These are phyloP conservation scores for Trifolium repens DNA, from an alignment of 306 rosid genomes.

Conservation along the genomic window DNA sequence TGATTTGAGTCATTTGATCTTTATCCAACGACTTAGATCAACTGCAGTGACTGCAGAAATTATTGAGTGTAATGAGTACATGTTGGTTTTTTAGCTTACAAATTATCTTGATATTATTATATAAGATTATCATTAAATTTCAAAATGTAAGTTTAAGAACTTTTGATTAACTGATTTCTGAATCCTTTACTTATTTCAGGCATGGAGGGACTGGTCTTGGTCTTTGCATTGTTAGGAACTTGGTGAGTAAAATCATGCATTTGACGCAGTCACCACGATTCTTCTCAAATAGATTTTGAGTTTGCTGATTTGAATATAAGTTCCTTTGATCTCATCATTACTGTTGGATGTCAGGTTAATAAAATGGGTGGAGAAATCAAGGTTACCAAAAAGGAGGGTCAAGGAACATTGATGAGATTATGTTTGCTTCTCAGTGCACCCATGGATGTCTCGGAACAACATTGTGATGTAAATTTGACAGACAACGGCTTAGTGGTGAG, in stretches of 20 bases:
- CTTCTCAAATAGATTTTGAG: not conserved
- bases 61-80: not conserved
- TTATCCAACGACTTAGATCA: not conserved
- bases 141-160: slow-evolving; percentile 26
- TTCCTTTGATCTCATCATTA: slow-evolving; percentile 30
- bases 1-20: not conserved
- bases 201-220: slow-evolving; percentile 99
- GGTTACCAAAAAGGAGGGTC: slow-evolving; percentile 81
- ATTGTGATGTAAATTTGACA: slow-evolving; percentile 63
- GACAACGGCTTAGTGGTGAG: slow-evolving; percentile 74
- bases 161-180: slow-evolving; percentile 26
- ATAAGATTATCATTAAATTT: slow-evolving; percentile 22
- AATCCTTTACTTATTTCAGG: slow-evolving; percentile 61
- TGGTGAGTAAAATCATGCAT: slow-evolving; percentile 63
- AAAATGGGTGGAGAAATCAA: slow-evolving; percentile 99
- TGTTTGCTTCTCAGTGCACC: slow-evolving; percentile 78
- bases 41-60: not conserved
- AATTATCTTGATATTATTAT: slow-evolving; percentile 16
- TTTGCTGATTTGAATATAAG: slow-evolving; percentile 15
- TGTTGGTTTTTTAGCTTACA: not conserved
- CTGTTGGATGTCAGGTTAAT: slow-evolving; percentile 64
- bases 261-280: not conserved
- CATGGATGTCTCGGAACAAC: slow-evolving; percentile 67
- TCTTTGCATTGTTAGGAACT: slow-evolving; percentile 89
- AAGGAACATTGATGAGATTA: slow-evolving; percentile 85